A percentile compares a stretch with the other conserved stretches of the same genome.
These are phyloP conservation scores for Coriaria nepalensis DNA, from an alignment of 306 rosid species.

Conservation along the genomic window DNA sequence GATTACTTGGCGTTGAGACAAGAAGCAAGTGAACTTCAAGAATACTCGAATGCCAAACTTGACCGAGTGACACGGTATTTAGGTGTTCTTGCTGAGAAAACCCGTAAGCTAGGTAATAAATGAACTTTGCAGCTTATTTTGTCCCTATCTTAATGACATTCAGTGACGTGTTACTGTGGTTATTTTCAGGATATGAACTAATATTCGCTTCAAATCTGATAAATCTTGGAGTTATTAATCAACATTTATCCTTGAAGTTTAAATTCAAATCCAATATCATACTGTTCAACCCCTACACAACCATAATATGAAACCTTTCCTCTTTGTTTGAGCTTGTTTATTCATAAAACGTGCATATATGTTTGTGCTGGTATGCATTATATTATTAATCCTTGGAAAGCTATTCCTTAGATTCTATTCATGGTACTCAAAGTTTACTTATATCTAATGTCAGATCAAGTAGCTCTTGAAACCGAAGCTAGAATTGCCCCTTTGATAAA, in stretches of 20 bases:
- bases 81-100: slow-evolving; percentile 83
- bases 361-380: too few relatives aligned
- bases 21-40: slow-evolving; percentile 88
- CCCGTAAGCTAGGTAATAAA: slow-evolving; percentile 61
- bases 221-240: too few relatives aligned
- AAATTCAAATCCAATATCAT: too few relatives aligned
- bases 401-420: slow-evolving; percentile 11
- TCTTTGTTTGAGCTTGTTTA: too few relatives aligned
- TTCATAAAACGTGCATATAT: too few relatives aligned
- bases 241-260: too few relatives aligned
- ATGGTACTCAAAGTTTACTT: slow-evolving; percentile 16
- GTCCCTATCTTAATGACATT: not conserved
- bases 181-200: too few relatives aligned
- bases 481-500: slow-evolving; percentile 72
- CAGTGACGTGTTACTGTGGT: too few relatives aligned
- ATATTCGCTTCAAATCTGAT: too few relatives aligned
- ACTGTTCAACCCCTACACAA: too few relatives aligned
- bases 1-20: slow-evolving; percentile 76
- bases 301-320: too few relatives aligned
- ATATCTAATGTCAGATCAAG: slow-evolving; percentile 50
- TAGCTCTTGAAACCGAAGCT: slow-evolving; percentile 70
- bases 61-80: slow-evolving; percentile 88
- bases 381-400: not conserved
- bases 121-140: slow-evolving; percentile 12
- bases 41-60: slow-evolving; percentile 84